Conservation (phyloP, 2,329 filamentous ascomycete species). For the Monilinia aucupariae region DNA sequence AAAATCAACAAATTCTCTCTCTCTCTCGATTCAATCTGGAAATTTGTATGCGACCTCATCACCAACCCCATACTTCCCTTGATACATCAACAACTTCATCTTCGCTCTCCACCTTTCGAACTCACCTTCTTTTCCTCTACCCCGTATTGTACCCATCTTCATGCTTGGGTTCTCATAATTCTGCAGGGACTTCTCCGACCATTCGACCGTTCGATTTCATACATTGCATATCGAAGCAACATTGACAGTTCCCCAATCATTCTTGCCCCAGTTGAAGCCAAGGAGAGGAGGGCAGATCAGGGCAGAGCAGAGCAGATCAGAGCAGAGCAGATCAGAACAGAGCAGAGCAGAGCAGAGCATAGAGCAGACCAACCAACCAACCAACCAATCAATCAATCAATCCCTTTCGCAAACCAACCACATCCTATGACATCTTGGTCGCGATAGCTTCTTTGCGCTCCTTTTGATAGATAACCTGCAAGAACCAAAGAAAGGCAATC, state of each 20-base stretch:
- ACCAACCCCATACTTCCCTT: neutral
- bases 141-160: conserved; percentile 16
- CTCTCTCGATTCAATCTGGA: neutral
- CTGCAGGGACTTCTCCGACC: conserved; percentile 7
- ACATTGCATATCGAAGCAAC: conserved; percentile 12
- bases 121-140: conserved; percentile 13
- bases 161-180: conserved; percentile 8
- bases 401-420: too few relatives aligned
- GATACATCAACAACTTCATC: conserved; percentile 20
- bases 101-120: conserved; percentile 11
- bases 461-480: neutral
- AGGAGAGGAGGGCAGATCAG: too few relatives aligned
- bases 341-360: too few relatives aligned
- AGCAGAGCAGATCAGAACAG: too few relatives aligned
- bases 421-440: conserved; percentile 24
- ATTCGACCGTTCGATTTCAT: neutral
- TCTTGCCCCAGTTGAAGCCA: neutral
- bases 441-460: conserved; percentile 22
- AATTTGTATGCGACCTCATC: neutral
- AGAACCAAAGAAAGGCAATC: neutral
- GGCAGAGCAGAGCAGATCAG: too few relatives aligned
- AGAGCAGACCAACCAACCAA: too few relatives aligned
- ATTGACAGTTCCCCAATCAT: conserved; percentile 9
- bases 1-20: conserved; percentile 3
- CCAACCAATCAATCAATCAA: too few relatives aligned